A percentile compares a stretch with the other conserved stretches of the same genome.
Conservation (phyloP, 2,329 filamentous ascomycete species). For the Verticillium klebahnii region DNA sequence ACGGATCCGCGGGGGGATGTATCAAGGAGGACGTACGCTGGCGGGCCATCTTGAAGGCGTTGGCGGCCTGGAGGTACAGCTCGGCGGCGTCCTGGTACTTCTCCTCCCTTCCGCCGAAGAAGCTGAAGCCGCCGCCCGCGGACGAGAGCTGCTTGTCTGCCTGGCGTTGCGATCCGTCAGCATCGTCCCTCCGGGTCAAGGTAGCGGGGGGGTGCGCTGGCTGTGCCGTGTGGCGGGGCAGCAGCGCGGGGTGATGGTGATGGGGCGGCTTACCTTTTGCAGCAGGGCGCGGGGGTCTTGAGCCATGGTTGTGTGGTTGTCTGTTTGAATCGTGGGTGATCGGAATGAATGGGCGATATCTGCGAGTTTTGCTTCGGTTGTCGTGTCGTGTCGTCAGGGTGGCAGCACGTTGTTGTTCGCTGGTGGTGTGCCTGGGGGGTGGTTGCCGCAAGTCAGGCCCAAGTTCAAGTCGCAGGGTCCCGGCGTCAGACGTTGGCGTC, state of each 20-base stretch:
- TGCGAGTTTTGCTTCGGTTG: neutral
- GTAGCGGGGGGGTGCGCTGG: neutral
- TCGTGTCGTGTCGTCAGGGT: neutral
- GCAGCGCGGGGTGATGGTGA: slow-evolving; percentile 16
- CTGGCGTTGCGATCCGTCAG: slow-evolving; percentile 39
- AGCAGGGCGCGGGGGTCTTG: slow-evolving; percentile 75
- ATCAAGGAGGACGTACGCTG: slow-evolving; percentile 52
- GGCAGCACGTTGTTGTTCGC: neutral
- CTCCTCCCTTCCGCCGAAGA: slow-evolving; percentile 82
- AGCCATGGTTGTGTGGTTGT: slow-evolving; percentile 47
- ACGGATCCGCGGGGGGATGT: too few relatives aligned
- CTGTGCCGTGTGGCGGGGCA: neutral
- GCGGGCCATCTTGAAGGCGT: slow-evolving; percentile 86
- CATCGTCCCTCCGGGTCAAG: neutral
- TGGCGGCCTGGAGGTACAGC: slow-evolving; percentile 81
- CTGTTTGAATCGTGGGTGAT: slow-evolving; percentile 4
- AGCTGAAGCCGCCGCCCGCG: slow-evolving; percentile 76
- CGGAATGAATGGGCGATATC: neutral
- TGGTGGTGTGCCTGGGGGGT: neutral
- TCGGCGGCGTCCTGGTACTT: slow-evolving; percentile 90
- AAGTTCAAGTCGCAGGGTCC: slow-evolving; percentile 1
- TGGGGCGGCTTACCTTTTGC: slow-evolving; percentile 58
- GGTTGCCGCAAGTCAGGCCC: neutral
- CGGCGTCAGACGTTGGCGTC: slow-evolving; percentile 1
- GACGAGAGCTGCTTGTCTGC: slow-evolving; percentile 78